A percentile compares a stretch with the other conserved stretches of the same genome.
Conservation (phyloP, 257 asterid genomes). For the Petrea volubilis region DNA sequence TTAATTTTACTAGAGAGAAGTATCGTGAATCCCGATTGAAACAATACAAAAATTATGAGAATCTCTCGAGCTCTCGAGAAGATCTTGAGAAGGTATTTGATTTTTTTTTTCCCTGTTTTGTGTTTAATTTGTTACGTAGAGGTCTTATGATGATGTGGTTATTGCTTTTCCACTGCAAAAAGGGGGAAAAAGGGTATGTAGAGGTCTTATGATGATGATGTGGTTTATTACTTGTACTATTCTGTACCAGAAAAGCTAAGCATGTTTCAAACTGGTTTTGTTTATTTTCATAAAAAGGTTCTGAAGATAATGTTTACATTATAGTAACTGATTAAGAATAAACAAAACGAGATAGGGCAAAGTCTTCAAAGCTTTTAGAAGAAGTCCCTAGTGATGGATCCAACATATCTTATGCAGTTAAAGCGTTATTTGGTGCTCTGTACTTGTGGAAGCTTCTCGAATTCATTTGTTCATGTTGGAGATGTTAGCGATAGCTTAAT, state of each 20-base stretch:
- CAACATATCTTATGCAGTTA: neutral
- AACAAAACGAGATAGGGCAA: neutral
- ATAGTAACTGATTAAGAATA: neutral
- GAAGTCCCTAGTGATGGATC: neutral
- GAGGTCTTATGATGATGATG: neutral
- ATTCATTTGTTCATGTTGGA: too few species aligned
- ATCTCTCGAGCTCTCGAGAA: constrained; percentile 50
- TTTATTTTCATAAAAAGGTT: neutral
- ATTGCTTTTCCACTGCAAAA: neutral
- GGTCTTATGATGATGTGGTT: neutral
- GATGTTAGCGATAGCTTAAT: neutral
- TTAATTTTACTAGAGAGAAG: constrained; percentile 68
- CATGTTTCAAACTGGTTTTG: neutral
- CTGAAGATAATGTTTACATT: neutral
- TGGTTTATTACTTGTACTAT: neutral
- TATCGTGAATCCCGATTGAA: constrained; percentile 75
- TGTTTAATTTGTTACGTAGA: neutral
- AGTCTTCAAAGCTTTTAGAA: neutral
- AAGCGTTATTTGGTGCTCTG: neutral
- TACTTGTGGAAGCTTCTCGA: neutral
- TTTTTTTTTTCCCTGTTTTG: neutral
- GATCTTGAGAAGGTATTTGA: constrained; percentile 57
- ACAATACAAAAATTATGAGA: constrained; percentile 82
- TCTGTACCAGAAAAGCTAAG: neutral
- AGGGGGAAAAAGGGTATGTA: neutral